Conservation (phyloP, 768 basidiomycete genomes). For the Trametes meyenii region DNA sequence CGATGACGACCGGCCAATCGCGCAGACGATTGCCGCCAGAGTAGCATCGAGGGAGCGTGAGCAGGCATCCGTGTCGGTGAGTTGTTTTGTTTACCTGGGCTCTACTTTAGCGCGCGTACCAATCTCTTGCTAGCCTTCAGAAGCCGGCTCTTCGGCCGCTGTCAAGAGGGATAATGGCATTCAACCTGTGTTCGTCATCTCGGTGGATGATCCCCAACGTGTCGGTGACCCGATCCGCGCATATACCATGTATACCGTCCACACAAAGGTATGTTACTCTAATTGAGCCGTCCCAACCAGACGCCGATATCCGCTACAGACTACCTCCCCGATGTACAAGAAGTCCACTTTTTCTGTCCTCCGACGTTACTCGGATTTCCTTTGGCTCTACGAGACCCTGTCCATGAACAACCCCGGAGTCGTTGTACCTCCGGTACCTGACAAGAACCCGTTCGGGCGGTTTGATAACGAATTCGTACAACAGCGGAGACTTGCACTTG, state of each 20-base stretch:
- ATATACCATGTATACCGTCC: slow-evolving; percentile 96
- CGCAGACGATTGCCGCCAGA: slow-evolving; percentile 30
- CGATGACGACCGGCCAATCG: slow-evolving; percentile 34
- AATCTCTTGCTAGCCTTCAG: background rate
- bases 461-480: slow-evolving; percentile 93
- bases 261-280: slow-evolving; percentile 65
- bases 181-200: slow-evolving; percentile 78
- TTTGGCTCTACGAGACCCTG: slow-evolving; percentile 93
- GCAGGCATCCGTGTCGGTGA: slow-evolving; percentile 20
- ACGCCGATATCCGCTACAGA: slow-evolving; percentile 45
- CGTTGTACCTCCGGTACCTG: slow-evolving; percentile 94
- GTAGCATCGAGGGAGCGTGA: slow-evolving; percentile 23
- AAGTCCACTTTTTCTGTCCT: slow-evolving; percentile 91
- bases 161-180: slow-evolving; percentile 46
- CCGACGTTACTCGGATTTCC: slow-evolving; percentile 95
- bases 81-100: background rate
- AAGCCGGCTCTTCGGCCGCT: slow-evolving; percentile 8
- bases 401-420: slow-evolving; percentile 93
- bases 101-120: background rate
- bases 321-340: slow-evolving; percentile 81
- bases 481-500: slow-evolving; percentile 79
- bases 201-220: slow-evolving; percentile 96
- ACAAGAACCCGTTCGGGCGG: slow-evolving; percentile 91
- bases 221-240: slow-evolving; percentile 95
- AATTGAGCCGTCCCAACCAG: background rate